These are phyloP conservation scores for Debaryomyces robertsiae DNA, from an alignment of 1,139 yeast species.

Conservation along the genomic window DNA sequence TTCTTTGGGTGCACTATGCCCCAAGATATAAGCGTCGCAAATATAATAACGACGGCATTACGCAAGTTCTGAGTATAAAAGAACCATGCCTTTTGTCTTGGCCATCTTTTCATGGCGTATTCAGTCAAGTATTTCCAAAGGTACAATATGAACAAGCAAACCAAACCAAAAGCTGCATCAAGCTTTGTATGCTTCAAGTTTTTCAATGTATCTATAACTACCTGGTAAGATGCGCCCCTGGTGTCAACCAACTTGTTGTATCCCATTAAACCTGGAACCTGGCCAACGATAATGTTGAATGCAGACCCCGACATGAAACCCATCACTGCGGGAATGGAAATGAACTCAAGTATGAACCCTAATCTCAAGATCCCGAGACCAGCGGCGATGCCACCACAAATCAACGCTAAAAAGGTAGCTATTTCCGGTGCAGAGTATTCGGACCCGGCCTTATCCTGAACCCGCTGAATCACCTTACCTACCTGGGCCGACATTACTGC, in stretches of 20 bases:
- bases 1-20: slow-evolving; percentile 70
- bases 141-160: slow-evolving; percentile 69
- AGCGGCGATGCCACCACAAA: slow-evolving; percentile 83
- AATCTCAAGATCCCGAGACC: slow-evolving; percentile 82
- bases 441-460: slow-evolving; percentile 42
- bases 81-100: slow-evolving; percentile 55
- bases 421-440: slow-evolving; percentile 62
- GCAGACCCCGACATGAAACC: slow-evolving; percentile 98
- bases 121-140: slow-evolving; percentile 61
- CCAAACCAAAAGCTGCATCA: slow-evolving; percentile 90
- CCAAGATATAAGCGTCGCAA: slow-evolving; percentile 72
- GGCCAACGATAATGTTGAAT: slow-evolving; percentile 76
- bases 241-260: slow-evolving; percentile 66
- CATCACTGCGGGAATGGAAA: slow-evolving; percentile 89
- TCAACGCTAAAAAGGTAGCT: slow-evolving; percentile 76
- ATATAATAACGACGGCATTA: slow-evolving; percentile 77
- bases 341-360: slow-evolving; percentile 86
- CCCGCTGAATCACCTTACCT: slow-evolving; percentile 71
- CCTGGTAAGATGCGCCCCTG: slow-evolving; percentile 67
- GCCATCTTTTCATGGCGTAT: slow-evolving; percentile 65
- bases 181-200: slow-evolving; percentile 64
- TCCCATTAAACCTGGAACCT: slow-evolving; percentile 87
- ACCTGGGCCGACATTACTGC: slow-evolving; percentile 94
- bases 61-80: slow-evolving; percentile 78
- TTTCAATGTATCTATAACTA: slow-evolving; percentile 72